phyloP scores from a whole-genome alignment of 2,329 filamentous ascomycete species.

The Neocatenulostroma microsporum region DNA sequence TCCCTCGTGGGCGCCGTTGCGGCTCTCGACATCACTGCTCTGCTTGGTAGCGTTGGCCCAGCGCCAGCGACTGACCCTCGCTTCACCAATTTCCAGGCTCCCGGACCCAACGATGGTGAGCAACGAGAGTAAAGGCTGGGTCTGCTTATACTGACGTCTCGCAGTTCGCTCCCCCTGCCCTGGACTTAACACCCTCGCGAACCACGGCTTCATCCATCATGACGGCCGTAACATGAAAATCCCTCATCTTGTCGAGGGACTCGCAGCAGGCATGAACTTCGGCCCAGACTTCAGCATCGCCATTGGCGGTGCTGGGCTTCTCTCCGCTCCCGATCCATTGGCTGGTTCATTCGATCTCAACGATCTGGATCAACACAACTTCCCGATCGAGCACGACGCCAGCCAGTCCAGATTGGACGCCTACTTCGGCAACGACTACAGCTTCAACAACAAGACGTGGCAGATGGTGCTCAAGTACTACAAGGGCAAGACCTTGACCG shows the following conservation, averaged over 20 bases:
- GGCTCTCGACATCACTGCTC: constrained; percentile 4
- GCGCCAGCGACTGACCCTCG: constrained; percentile 19
- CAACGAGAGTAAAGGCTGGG: background rate
- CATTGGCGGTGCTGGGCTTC: constrained; percentile 22
- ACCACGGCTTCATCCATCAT: constrained; percentile 21
- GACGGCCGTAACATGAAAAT: constrained; percentile 20
- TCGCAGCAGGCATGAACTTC: constrained; percentile 23
- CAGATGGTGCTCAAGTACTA: constrained; percentile 24
- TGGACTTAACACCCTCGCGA: constrained; percentile 21
- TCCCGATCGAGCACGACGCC: constrained; percentile 33
- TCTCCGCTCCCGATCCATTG: constrained; percentile 15
- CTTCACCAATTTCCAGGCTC: constrained; percentile 21
- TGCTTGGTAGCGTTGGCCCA: constrained; percentile 19
- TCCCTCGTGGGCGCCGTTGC: too few species aligned
- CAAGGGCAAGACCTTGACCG: constrained; percentile 19
- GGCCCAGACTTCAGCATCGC: constrained; percentile 23
- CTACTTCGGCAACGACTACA: constrained; percentile 29
- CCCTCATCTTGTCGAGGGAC: constrained; percentile 19
- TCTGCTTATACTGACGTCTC: background rate
- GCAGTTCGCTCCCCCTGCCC: constrained; percentile 24
- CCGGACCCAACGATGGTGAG: constrained; percentile 19
- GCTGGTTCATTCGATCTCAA: constrained; percentile 20
- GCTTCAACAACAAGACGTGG: constrained; percentile 29
- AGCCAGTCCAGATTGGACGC: constrained; percentile 29
- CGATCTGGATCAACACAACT: constrained; percentile 26